Percentiles rank a stretch among this genome's conserved stretches.
phyloP scores from a whole-genome alignment of 176 grass and related monocot genomes.

The barley (Hordeum vulgare) region DNA sequence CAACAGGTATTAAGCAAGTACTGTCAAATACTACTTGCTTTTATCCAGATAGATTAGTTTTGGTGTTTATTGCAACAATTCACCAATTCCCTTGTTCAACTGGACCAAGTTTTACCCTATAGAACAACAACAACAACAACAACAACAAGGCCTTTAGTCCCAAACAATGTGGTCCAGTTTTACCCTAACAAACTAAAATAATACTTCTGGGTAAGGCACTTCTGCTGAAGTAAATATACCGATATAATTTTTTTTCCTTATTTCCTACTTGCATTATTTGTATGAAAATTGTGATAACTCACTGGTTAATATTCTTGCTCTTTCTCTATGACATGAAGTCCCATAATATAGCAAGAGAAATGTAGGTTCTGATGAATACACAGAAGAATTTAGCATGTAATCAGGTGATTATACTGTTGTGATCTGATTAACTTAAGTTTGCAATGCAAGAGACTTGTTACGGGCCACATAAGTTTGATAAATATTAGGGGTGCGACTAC shows the following conservation, averaged over 20 bases:
- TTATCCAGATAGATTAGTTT: neutral
- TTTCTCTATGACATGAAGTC: neutral
- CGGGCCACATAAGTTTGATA: neutral
- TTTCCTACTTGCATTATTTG: constrained; percentile 1
- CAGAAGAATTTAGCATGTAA: constrained; percentile 14
- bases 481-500: neutral
- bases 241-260: neutral
- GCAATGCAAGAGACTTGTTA: neutral
- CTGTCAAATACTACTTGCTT: neutral
- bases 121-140: too few species aligned
- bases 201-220: neutral
- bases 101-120: neutral
- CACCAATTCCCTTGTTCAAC: neutral
- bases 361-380: neutral
- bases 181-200: neutral
- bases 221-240: neutral
- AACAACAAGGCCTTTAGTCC: too few species aligned
- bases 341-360: neutral
- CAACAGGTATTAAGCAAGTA: constrained; percentile 50
- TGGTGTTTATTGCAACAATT: neutral
- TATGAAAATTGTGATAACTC: neutral
- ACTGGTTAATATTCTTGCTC: neutral
- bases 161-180: too few species aligned
- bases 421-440: neutral
- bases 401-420: neutral